Conservation (phyloP, 352 stramenopile species). For the Pythium brachiatum region DNA sequence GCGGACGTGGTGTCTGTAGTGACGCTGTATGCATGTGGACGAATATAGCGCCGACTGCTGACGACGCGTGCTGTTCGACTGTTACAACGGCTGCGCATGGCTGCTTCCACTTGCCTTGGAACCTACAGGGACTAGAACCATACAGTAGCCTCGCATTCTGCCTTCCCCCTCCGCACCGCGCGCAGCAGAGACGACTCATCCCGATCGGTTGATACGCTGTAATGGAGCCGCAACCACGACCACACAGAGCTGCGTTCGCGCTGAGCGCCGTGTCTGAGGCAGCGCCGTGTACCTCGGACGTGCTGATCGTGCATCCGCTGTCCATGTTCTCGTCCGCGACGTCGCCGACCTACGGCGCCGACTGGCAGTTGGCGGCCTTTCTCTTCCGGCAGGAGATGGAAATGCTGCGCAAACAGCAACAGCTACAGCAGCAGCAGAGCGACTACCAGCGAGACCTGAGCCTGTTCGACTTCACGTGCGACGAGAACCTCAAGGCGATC, state of each 20-base stretch:
- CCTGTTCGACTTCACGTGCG: constrained; percentile 74
- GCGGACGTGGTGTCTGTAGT: background rate
- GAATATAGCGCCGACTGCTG: background rate
- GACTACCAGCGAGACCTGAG: constrained; percentile 1
- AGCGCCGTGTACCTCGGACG: constrained; percentile 19
- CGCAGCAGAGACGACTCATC: too few relatives aligned
- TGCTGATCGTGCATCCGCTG: constrained; percentile 71
- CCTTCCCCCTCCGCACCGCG: background rate
- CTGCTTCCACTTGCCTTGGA: too few relatives aligned
- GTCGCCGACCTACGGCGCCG: constrained; percentile 32
- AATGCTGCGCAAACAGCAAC: constrained; percentile 29
- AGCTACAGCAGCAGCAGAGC: constrained; percentile 8
- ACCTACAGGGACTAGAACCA: too few relatives aligned
- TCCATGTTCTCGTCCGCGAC: constrained; percentile 35
- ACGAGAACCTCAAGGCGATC: constrained; percentile 65
- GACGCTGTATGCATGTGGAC: background rate
- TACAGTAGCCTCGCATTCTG: background rate
- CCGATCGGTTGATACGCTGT: background rate
- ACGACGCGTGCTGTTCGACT: background rate
- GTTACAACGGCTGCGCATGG: background rate
- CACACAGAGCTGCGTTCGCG: constrained; percentile 2
- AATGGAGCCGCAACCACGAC: background rate
- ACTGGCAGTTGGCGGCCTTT: constrained; percentile 37
- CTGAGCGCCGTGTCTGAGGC: background rate
- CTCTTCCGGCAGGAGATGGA: constrained; percentile 36